Base-by-base conservation (phyloP, 2,329 filamentous ascomycete species). In the Penicillium decumbens region DNA sequence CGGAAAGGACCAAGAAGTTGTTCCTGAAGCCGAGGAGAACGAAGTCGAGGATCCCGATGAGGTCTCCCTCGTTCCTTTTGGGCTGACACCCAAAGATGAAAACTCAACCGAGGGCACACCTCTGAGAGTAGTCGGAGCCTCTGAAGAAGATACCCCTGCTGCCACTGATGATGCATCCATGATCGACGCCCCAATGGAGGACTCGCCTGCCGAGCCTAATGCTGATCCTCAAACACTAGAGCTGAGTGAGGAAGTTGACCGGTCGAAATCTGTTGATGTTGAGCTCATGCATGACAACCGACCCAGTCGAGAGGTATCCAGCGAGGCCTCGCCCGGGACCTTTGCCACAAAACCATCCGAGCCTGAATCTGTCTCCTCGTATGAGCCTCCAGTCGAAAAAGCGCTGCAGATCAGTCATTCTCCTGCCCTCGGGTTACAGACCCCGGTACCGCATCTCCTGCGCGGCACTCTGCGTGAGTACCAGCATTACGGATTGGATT, bases 401-500 rank as follows among this genome's bases (percentile, higher is more conserved):
- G 55, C 55, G 27, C 49, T 56, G 47, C 73, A 68, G 47, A 55
- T 69, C 45, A 65, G 66, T 53, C 62, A 69, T 46, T 72, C 74
- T 3, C 71, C 73, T 28, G 70, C 65, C 41, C 70, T 70, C 46
- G 65, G 70, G 28, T 54, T 75, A 50, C 87, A 85, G 58, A 91
- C 84, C 0, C 83, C 87, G 6, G 80, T 93, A 9, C 91, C 90
- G 0, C 87, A 89, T 53, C 79, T 98, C 9, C 76, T 96, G 0
- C 85, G 93, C 43, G 93, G 93, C 18, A 95, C 83, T 0, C 75
- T 98, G 9, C 87, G 95, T 67, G 92, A 95, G 67, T 98, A 98
- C 65, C 93, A 98, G 62, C 93, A 96, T 63, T 88, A 89, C 63
- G 95, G 93, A n/a, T 75, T 98, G 6, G 93, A 98, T 67, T 98